Conservation (phyloP, 2,329 filamentous ascomycete genomes). For the Ascochyta viciae-villosae region DNA sequence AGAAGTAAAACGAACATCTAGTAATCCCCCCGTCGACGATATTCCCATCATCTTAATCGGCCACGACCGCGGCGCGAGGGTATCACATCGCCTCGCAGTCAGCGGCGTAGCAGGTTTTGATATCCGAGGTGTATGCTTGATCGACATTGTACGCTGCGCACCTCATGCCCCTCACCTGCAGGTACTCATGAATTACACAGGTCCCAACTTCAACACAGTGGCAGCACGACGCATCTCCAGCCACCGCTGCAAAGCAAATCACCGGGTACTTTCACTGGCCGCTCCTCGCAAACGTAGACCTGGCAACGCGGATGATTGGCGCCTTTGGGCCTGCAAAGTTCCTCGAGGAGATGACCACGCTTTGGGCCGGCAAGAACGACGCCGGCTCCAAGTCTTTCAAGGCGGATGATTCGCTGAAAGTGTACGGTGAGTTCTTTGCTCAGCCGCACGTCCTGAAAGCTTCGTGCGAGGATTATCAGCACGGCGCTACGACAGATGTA, state of each 20-base stretch:
- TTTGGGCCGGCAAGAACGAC: constrained; percentile 44
- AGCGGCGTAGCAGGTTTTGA: constrained; percentile 53
- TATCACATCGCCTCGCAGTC: constrained; percentile 63
- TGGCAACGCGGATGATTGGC: constrained; percentile 61
- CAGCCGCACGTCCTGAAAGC: constrained; percentile 55
- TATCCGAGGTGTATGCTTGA: constrained; percentile 41
- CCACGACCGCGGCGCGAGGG: constrained; percentile 65
- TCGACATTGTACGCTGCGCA: constrained; percentile 38
- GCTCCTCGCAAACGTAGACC: constrained; percentile 61
- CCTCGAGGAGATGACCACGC: constrained; percentile 41
- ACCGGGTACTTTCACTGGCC: constrained; percentile 66
- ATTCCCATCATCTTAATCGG: constrained; percentile 54
- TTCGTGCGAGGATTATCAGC: constrained; percentile 65
- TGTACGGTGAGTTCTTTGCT: constrained; percentile 54
- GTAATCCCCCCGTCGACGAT: not conserved
- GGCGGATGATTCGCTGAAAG: constrained; percentile 43
- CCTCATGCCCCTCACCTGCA: not conserved
- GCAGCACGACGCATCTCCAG: constrained; percentile 49
- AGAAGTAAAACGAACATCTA: constrained; percentile 29
- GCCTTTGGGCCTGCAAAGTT: constrained; percentile 53
- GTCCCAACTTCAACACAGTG: constrained; percentile 65
- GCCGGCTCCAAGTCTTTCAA: constrained; percentile 20
- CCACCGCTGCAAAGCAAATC: constrained; percentile 51
- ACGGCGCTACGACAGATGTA: constrained; percentile 60
- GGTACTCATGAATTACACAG: constrained; percentile 28